Conservation (phyloP, 495 filamentous ascomycete species). For the Lepidopterella palustris region DNA sequence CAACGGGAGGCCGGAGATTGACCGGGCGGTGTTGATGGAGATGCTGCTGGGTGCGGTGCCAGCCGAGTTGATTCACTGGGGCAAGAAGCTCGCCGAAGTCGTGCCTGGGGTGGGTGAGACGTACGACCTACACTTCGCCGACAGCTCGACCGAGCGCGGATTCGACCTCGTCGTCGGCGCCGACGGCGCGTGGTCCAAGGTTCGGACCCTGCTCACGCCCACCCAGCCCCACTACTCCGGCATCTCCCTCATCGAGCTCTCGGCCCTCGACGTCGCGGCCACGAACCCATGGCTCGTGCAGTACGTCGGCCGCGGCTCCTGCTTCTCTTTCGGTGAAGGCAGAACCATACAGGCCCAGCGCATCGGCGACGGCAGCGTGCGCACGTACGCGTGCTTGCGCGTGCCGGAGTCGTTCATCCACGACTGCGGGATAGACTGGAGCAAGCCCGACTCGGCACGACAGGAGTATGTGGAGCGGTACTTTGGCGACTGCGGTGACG, state of each 20-base stretch:
- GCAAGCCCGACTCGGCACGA: neutral
- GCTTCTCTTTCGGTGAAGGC: slow-evolving; percentile 39
- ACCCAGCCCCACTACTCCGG: slow-evolving; percentile 46
- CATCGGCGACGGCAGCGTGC: slow-evolving; percentile 41
- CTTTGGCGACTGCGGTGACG: neutral
- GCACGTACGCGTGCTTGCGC: slow-evolving; percentile 31
- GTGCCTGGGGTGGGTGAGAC: slow-evolving; percentile 7
- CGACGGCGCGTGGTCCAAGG: slow-evolving; percentile 54
- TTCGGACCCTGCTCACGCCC: slow-evolving; percentile 45
- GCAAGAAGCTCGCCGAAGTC: slow-evolving; percentile 31
- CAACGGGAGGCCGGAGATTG: slow-evolving; percentile 3
- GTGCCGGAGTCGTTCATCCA: slow-evolving; percentile 38
- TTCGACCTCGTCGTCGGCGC: slow-evolving; percentile 56
- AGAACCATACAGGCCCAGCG: slow-evolving; percentile 41
- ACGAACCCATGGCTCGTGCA: slow-evolving; percentile 29
- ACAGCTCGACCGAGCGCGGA: slow-evolving; percentile 18
- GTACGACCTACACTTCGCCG: slow-evolving; percentile 25
- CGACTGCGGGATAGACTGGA: slow-evolving; percentile 31
- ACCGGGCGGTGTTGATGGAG: slow-evolving; percentile 3
- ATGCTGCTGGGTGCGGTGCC: slow-evolving; percentile 32
- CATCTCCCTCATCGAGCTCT: slow-evolving; percentile 22
- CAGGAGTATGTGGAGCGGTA: neutral
- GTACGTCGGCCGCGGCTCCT: slow-evolving; percentile 40
- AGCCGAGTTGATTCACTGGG: slow-evolving; percentile 40
- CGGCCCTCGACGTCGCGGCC: slow-evolving; percentile 30